Percentiles rank a stretch among this genome's conserved stretches.
Conservation (phyloP, 257 asterid genomes). For the Gentiana macrophylla region DNA sequence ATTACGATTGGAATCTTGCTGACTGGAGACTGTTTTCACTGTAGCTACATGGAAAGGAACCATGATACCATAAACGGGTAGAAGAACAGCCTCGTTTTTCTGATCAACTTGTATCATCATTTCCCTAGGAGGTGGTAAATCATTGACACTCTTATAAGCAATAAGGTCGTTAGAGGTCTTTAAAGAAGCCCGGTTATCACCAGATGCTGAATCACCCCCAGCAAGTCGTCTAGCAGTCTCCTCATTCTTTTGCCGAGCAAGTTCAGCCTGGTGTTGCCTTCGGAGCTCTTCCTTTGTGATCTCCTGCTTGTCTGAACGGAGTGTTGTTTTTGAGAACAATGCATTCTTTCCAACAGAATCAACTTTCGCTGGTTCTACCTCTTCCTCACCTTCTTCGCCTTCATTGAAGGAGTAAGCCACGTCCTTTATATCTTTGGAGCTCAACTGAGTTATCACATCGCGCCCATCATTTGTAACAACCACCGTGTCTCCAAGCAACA, state of each 20-base stretch:
- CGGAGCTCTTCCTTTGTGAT: conserved; percentile 57
- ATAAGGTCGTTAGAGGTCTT: conserved; percentile 37
- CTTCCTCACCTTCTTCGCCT: conserved; percentile 48
- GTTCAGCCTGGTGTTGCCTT: conserved; percentile 73
- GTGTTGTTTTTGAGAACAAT: conserved; percentile 49
- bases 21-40: conserved; percentile 59
- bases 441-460: conserved; percentile 34
- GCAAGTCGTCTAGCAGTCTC: conserved; percentile 70
- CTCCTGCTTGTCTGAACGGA: conserved; percentile 63
- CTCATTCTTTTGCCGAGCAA: conserved; percentile 66
- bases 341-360: conserved; percentile 21
- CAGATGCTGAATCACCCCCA: conserved; percentile 36
- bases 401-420: conserved; percentile 51
- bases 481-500: conserved; percentile 69
- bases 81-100: conserved; percentile 55
- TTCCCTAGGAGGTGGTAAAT: conserved; percentile 50
- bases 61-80: conserved; percentile 58
- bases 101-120: conserved; percentile 70
- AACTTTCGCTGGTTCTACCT: conserved; percentile 23
- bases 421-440: conserved; percentile 45
- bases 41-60: conserved; percentile 69
- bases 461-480: conserved; percentile 29
- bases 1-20: conserved; percentile 53
- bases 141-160: conserved; percentile 54
- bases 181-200: conserved; percentile 25